Conservation (phyloP, 106 monocot species). For the Apostasia ramifera region DNA sequence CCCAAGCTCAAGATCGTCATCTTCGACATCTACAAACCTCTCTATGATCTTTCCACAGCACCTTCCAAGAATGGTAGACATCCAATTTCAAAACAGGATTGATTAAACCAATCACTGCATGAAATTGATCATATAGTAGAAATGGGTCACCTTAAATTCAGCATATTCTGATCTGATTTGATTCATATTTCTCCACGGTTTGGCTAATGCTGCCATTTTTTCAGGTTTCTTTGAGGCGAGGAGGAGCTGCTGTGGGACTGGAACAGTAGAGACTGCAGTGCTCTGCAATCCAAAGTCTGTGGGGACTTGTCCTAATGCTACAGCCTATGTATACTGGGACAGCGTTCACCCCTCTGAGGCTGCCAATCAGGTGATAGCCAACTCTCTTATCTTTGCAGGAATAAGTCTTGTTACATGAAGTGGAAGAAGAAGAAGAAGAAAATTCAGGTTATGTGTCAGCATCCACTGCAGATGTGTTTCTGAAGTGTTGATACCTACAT, state of each 20-base stretch:
- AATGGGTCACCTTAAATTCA: no score
- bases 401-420: constrained; percentile 45
- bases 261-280: constrained; percentile 60
- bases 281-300: constrained; percentile 72
- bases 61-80: constrained; percentile 50
- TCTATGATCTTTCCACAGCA: constrained; percentile 35
- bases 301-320: constrained; percentile 80
- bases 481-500: no score
- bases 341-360: constrained; percentile 79
- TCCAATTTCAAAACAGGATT: no score
- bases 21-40: constrained; percentile 78
- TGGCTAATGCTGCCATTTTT: not conserved
- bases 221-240: constrained; percentile 77
- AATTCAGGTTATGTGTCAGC: no score
- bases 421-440: constrained; percentile 4
- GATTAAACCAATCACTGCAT: no score
- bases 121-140: no score
- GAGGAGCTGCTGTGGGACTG: constrained; percentile 78
- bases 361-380: constrained; percentile 71
- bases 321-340: constrained; percentile 81
- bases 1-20: constrained; percentile 53
- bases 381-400: constrained; percentile 45
- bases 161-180: no score
- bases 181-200: no score
- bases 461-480: no score